These are phyloP conservation scores for Pseudodiploospora longispora DNA, from an alignment of 2,329 filamentous ascomycete species.

Conservation along the genomic window DNA sequence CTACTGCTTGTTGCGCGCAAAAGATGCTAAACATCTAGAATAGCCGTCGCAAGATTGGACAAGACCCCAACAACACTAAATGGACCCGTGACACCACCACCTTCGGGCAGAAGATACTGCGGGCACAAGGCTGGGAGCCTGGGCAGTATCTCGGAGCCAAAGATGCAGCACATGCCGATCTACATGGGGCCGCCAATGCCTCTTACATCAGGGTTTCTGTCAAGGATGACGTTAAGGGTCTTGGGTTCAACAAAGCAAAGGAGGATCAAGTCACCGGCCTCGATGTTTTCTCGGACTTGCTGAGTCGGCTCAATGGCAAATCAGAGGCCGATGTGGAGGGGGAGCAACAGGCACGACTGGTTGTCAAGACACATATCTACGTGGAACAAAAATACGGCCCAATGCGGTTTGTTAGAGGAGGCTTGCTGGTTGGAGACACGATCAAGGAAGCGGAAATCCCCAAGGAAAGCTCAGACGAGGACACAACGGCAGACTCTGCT, in stretches of 20 bases:
- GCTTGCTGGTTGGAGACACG: constrained; percentile 55
- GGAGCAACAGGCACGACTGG: constrained; percentile 59
- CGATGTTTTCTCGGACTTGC: constrained; percentile 74
- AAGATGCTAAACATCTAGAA: constrained; percentile 8
- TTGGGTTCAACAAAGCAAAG: constrained; percentile 72
- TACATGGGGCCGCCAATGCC: constrained; percentile 72
- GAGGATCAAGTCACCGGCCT: constrained; percentile 77
- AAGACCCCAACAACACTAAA: constrained; percentile 91
- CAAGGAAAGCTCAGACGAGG: constrained; percentile 4
- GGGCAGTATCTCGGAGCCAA: constrained; percentile 74
- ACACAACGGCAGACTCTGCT: constrained; percentile 13
- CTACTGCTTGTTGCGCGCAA: not conserved
- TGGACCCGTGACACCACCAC: constrained; percentile 77
- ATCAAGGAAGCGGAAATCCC: constrained; percentile 31
- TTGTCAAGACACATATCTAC: constrained; percentile 65
- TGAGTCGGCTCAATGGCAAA: constrained; percentile 86
- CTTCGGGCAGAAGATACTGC: constrained; percentile 86
- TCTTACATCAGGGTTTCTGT: constrained; percentile 78
- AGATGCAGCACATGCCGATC: constrained; percentile 64
- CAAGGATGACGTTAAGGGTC: constrained; percentile 85
- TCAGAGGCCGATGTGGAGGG: constrained; percentile 63
- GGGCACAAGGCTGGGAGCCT: constrained; percentile 82
- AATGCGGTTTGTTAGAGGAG: constrained; percentile 84
- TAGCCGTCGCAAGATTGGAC: constrained; percentile 59
- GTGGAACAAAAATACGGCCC: constrained; percentile 67